These are phyloP conservation scores for Yamadazyma blattariae DNA, from an alignment of 1,139 yeast genomes.

Conservation along the genomic window DNA sequence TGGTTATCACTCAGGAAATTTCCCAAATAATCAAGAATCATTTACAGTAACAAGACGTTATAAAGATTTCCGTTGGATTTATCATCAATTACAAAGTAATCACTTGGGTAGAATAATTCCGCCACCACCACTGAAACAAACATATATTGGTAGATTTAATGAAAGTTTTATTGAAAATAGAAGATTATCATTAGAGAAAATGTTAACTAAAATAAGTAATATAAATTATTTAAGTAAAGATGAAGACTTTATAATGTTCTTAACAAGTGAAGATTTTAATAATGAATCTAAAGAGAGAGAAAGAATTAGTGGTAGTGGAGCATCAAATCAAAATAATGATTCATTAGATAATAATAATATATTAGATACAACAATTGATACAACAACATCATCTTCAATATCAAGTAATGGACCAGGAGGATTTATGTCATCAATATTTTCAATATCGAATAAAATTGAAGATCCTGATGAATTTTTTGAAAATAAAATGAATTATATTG, in stretches of 20 bases:
- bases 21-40: slow-evolving; percentile 25
- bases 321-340: slow-evolving; percentile 44
- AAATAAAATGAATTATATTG: slow-evolving; percentile 67
- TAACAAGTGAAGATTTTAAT: slow-evolving; percentile 69
- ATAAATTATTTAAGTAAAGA: slow-evolving; percentile 62
- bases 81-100: slow-evolving; percentile 79
- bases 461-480: slow-evolving; percentile 82
- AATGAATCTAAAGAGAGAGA: slow-evolving; percentile 66
- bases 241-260: slow-evolving; percentile 71
- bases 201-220: slow-evolving; percentile 69
- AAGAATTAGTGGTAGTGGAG: slow-evolving; percentile 51
- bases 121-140: slow-evolving; percentile 96
- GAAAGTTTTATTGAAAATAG: slow-evolving; percentile 87
- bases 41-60: slow-evolving; percentile 70
- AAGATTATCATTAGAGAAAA: slow-evolving; percentile 80
- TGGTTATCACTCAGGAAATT: slow-evolving; percentile 11
- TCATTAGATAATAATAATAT: slow-evolving; percentile 29
- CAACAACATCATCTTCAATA: slow-evolving; percentile 26
- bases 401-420: too few species aligned
- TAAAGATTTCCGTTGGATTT: slow-evolving; percentile 83
- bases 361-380: slow-evolving; percentile 17
- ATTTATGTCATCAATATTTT: slow-evolving; percentile 62
- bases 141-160: slow-evolving; percentile 78
- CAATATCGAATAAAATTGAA: slow-evolving; percentile 56
- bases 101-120: slow-evolving; percentile 93